Conservation (phyloP, 176 grass and related monocot genomes). For the Otatea glauca region DNA sequence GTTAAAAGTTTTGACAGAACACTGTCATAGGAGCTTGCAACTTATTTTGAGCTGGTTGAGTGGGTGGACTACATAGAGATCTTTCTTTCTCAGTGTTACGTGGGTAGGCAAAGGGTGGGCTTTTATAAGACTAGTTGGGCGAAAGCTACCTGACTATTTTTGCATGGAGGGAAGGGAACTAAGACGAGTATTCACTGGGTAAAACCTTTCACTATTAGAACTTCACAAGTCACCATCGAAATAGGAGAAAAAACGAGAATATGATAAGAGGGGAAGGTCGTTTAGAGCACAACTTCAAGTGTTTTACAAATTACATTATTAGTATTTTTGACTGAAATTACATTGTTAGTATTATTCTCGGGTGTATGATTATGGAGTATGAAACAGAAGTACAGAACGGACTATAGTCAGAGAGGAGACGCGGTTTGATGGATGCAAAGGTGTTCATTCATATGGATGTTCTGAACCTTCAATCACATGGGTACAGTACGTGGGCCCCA, state of each 20-base stretch:
- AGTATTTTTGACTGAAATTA: not conserved
- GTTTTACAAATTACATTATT: not conserved
- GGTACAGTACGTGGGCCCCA: not conserved
- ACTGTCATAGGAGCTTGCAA: conserved; percentile 8
- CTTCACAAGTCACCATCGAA: conserved; percentile 5
- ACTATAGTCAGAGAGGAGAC: not conserved
- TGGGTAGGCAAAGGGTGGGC: not conserved
- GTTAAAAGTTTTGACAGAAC: not conserved
- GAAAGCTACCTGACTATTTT: conserved; percentile 39
- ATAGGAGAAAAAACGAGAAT: not conserved
- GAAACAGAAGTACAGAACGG: not conserved
- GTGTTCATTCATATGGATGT: not conserved
- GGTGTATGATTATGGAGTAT: not conserved
- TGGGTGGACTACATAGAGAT: not conserved
- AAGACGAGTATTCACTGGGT: not conserved
- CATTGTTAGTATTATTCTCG: not conserved
- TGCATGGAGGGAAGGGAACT: not conserved
- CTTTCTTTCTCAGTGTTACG: not conserved
- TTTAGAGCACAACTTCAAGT: not conserved
- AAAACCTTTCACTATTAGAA: conserved; percentile 23
- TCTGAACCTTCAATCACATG: conserved; percentile 37
- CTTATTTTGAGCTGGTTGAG: not conserved
- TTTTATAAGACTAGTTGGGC: conserved; percentile 20
- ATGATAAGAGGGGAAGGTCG: not conserved
- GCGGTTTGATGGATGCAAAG: not conserved